These are phyloP conservation scores for Pichia sp. DNA, from an alignment of 1,139 yeast species.

Conservation along the genomic window DNA sequence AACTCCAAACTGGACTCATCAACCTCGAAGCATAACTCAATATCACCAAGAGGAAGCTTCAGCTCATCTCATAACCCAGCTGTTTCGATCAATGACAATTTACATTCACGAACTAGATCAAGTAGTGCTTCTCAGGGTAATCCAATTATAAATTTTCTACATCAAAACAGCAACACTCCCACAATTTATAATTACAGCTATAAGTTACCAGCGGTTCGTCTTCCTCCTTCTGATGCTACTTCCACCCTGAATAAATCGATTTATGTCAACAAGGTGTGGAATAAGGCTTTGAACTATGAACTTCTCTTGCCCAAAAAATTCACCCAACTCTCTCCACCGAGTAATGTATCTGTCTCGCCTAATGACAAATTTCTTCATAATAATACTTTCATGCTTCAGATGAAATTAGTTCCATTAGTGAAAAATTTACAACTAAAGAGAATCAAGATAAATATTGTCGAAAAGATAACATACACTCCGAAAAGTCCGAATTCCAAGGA, in stretches of 20 bases:
- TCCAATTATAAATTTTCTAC: background rate
- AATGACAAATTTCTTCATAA: slow-evolving; percentile 36
- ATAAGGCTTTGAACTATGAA: slow-evolving; percentile 70
- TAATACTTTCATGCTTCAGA: slow-evolving; percentile 43
- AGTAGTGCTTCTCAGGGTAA: background rate
- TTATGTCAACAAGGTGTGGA: slow-evolving; percentile 80
- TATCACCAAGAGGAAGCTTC: slow-evolving; percentile 8
- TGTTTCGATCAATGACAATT: background rate
- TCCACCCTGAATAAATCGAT: slow-evolving; percentile 77
- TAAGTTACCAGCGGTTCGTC: slow-evolving; percentile 56
- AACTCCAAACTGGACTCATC: slow-evolving; percentile 1
- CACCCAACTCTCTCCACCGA: slow-evolving; percentile 57
- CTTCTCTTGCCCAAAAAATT: slow-evolving; percentile 73
- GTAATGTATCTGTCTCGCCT: slow-evolving; percentile 5
- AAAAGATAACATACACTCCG: slow-evolving; percentile 63
- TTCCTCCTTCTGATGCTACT: slow-evolving; percentile 73
- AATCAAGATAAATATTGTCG: slow-evolving; percentile 66
- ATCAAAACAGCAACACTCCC: background rate
- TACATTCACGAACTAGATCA: slow-evolving; percentile 6
- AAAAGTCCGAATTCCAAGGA: slow-evolving; percentile 44
- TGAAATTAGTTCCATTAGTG: slow-evolving; percentile 69
- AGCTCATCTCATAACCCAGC: background rate
- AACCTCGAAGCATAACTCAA: background rate
- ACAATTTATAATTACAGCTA: slow-evolving; percentile 31
- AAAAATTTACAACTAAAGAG: slow-evolving; percentile 67